These are phyloP conservation scores for Wickerhamomyces ciferrii DNA, from an alignment of 805 yeast genomes.

Conservation along the genomic window DNA sequence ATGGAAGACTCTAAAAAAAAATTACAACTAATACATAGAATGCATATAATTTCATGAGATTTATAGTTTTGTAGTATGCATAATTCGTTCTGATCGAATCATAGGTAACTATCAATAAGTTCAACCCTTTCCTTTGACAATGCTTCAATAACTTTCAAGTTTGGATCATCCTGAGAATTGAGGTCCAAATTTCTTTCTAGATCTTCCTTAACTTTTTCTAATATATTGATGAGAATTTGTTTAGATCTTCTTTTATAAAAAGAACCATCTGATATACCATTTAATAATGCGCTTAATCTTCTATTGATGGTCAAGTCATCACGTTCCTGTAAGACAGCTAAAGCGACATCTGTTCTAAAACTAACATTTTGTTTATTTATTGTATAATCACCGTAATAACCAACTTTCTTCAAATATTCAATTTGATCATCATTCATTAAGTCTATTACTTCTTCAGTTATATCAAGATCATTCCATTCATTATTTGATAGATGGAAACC, in stretches of 20 bases:
- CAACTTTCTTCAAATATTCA: slow-evolving; percentile 41
- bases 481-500: slow-evolving; percentile 66
- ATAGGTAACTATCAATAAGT: slow-evolving; percentile 4
- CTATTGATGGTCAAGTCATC: slow-evolving; percentile 13
- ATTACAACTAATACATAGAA: too few species aligned
- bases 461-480: slow-evolving; percentile 66
- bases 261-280: slow-evolving; percentile 44
- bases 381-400: slow-evolving; percentile 74
- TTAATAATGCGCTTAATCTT: slow-evolving; percentile 15
- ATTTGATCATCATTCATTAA: slow-evolving; percentile 33
- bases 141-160: slow-evolving; percentile 4
- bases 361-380: slow-evolving; percentile 49
- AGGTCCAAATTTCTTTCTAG: slow-evolving; percentile 17
- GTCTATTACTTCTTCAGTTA: slow-evolving; percentile 38
- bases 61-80: slow-evolving; percentile 13
- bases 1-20: too few species aligned
- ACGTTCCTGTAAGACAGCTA: slow-evolving; percentile 48
- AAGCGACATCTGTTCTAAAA: slow-evolving; percentile 70
- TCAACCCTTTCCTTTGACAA: slow-evolving; percentile 11
- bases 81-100: background rate
- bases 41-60: too few species aligned
- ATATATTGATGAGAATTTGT: slow-evolving; percentile 26
- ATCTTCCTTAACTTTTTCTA: slow-evolving; percentile 23
- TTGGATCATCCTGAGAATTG: slow-evolving; percentile 16
- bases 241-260: slow-evolving; percentile 28